A percentile compares a stretch with the other conserved stretches of the same genome.
phyloP scores from a whole-genome alignment of 1,139 yeast genomes.

The Lodderomyces beijingensis region DNA sequence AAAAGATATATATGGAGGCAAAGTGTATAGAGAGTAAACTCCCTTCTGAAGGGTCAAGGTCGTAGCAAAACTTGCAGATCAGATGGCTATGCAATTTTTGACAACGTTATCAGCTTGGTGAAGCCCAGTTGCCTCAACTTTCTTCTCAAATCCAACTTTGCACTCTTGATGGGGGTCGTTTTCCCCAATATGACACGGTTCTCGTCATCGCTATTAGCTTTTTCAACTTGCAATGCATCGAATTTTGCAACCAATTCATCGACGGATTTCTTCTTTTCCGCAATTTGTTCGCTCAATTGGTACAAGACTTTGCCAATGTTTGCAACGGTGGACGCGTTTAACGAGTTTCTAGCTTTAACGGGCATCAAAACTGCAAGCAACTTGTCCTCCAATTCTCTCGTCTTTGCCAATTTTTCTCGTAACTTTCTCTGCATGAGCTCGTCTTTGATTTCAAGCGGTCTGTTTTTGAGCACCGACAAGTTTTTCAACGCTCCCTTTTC shows the following conservation, averaged over 20 bases:
- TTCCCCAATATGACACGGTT: too few relatives aligned
- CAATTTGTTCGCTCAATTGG: constrained; percentile 19
- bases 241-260: constrained; percentile 13
- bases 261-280: constrained; percentile 13
- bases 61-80: too few relatives aligned
- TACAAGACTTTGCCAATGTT: constrained; percentile 21
- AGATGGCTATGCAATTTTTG: too few relatives aligned
- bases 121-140: constrained; percentile 7
- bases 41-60: too few relatives aligned
- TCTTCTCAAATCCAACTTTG: constrained; percentile 10
- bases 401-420: constrained; percentile 17
- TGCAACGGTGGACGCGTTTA: constrained; percentile 14
- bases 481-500: constrained; percentile 9
- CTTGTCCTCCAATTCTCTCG: constrained; percentile 17
- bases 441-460: constrained; percentile 23
- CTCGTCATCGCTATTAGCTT: too few relatives aligned
- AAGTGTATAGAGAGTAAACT: too few relatives aligned
- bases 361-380: constrained; percentile 22
- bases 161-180: not conserved
- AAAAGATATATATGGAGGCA: too few relatives aligned
- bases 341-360: constrained; percentile 19
- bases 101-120: too few relatives aligned
- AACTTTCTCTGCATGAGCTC: constrained; percentile 17
- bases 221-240: constrained; percentile 7
- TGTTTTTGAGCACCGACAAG: constrained; percentile 9